A percentile compares a stretch with the other conserved stretches of the same genome.
phyloP scores from a whole-genome alignment of 2,329 filamentous ascomycete genomes.

The Epichloe hybrida region DNA sequence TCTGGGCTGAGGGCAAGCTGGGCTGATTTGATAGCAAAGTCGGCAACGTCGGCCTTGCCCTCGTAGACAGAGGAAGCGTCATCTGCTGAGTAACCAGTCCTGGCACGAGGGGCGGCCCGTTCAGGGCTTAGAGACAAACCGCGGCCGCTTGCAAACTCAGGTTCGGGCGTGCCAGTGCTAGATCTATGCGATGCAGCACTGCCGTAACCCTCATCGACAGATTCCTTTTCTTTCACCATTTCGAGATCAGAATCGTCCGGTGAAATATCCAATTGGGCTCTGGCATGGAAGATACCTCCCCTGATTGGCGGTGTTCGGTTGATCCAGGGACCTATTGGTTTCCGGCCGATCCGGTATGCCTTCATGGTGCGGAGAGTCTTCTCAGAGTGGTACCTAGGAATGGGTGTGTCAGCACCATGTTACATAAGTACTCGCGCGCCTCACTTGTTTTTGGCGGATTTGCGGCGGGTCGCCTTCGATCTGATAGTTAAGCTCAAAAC shows the following conservation, averaged over 20 bases:
- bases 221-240: slow-evolving; percentile 6
- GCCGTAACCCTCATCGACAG: slow-evolving; percentile 6
- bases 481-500: neutral
- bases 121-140: neutral
- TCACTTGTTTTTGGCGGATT: neutral
- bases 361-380: slow-evolving; percentile 43
- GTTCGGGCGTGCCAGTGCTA: slow-evolving; percentile 1
- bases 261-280: slow-evolving; percentile 2
- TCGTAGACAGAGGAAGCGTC: neutral
- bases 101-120: slow-evolving; percentile 1
- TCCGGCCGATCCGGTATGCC: slow-evolving; percentile 45
- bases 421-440: neutral
- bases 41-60: neutral
- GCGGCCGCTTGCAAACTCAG: neutral
- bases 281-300: slow-evolving; percentile 24
- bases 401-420: slow-evolving; percentile 8
- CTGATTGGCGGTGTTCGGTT: slow-evolving; percentile 48
- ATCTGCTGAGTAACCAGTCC: neutral
- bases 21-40: neutral
- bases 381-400: slow-evolving; percentile 40
- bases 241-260: slow-evolving; percentile 8
- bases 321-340: slow-evolving; percentile 38
- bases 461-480: neutral
- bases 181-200: slow-evolving; percentile 6
- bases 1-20: slow-evolving; percentile 5